Conservation (phyloP, 2,329 filamentous ascomycete species). For the Aureobasidium zeae region DNA sequence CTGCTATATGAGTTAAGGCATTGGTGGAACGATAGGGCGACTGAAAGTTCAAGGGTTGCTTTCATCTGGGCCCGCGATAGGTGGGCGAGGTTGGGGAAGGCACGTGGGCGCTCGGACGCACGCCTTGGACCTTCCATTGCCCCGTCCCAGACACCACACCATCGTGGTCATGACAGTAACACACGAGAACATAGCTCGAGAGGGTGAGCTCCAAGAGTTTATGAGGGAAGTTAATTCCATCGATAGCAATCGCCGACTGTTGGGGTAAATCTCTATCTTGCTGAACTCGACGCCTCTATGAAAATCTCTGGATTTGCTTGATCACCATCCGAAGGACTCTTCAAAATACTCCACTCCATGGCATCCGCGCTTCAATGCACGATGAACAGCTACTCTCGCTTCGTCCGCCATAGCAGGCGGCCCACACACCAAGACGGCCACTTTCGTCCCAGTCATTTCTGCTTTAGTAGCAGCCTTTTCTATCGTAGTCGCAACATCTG, state of each 20-base stretch:
- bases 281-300: no score
- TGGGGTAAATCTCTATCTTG: no score
- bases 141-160: no score
- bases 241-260: no score
- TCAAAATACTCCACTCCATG: slow-evolving; percentile 9
- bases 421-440: slow-evolving; percentile 10
- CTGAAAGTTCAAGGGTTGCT: not conserved
- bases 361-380: slow-evolving; percentile 1
- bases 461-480: slow-evolving; percentile 10
- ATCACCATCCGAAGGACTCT: slow-evolving; percentile 13
- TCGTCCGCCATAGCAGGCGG: slow-evolving; percentile 14
- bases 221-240: no score
- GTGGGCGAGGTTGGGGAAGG: not conserved
- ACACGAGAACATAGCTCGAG: no score
- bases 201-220: no score
- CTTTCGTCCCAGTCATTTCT: not conserved
- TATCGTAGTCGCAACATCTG: slow-evolving; percentile 19
- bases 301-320: not conserved
- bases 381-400: slow-evolving; percentile 5
- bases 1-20: not conserved
- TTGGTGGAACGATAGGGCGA: slow-evolving; percentile 2
- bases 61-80: not conserved
- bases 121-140: slow-evolving; percentile 8
- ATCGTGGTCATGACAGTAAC: no score
- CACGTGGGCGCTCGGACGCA: not conserved